Evolutionary conservation across 306 rosid species (phyloP).

Genomic region (Medicago arabica): DNA sequence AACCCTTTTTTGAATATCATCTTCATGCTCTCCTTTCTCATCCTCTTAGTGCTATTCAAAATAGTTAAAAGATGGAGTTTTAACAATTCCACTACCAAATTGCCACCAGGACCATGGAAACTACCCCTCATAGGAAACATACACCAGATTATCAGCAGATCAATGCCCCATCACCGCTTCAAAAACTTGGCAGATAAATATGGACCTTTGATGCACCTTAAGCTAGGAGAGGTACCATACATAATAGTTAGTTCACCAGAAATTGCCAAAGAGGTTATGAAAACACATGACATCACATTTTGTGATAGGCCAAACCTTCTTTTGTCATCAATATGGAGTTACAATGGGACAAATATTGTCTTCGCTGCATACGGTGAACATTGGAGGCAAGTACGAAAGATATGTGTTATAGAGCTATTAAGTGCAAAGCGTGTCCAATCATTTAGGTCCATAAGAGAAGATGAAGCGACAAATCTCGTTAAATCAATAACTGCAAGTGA

Average conservation of each 20-base stretch:
- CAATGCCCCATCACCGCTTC: not conserved
- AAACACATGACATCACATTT: conserved; percentile 28
- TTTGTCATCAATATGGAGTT: not conserved
- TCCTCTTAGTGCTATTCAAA: not conserved
- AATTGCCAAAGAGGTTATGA: conserved; percentile 32
- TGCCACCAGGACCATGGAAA: conserved; percentile 44
- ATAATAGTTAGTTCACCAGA: conserved; percentile 30
- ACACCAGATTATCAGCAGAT: not conserved
- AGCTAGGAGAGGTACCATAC: conserved; percentile 40
- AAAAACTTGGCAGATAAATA: conserved; percentile 16
- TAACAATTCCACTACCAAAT: not conserved
- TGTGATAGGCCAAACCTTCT: not conserved
- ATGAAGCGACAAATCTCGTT: conserved; percentile 14
- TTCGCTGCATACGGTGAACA: conserved; percentile 30
- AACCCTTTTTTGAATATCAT: not conserved
- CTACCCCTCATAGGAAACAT: conserved; percentile 41
- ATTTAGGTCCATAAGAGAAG: conserved; percentile 42
- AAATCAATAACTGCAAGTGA: conserved; percentile 34
- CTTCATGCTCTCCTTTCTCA: not conserved
- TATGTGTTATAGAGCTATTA: conserved; percentile 46
- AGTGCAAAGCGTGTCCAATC: conserved; percentile 44
- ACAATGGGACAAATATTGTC: not conserved
- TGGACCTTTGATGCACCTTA: conserved; percentile 38
- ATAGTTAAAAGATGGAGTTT: not conserved
- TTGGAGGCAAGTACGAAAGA: conserved; percentile 45